Evolutionary conservation across 306 rosid genomes (phyloP).

Genomic region (Gleditsia sinensis): DNA sequence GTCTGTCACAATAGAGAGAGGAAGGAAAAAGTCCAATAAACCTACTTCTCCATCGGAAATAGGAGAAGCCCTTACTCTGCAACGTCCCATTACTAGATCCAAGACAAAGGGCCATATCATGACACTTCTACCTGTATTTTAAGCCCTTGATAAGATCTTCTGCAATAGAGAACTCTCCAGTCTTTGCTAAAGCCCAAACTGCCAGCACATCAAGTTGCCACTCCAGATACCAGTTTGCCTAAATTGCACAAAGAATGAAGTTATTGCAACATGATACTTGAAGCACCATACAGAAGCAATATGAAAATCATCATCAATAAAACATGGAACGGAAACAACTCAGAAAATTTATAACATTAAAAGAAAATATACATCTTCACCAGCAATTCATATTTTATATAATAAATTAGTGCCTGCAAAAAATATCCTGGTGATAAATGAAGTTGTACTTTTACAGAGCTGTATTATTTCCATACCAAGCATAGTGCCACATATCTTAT

Average conservation of each 20-base stretch:
- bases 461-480: neutral
- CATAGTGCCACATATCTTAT: neutral
- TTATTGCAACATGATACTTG: slow-evolving; percentile 10
- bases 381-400: neutral
- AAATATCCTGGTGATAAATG: neutral
- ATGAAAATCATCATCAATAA: slow-evolving; percentile 26
- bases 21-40: too few relatives aligned
- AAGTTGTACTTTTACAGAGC: neutral
- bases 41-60: too few relatives aligned
- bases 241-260: slow-evolving; percentile 11
- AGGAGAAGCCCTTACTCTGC: too few relatives aligned
- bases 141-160: slow-evolving; percentile 71
- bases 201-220: slow-evolving; percentile 72
- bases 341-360: neutral
- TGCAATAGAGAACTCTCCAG: slow-evolving; percentile 59
- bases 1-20: too few relatives aligned
- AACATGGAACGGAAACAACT: neutral
- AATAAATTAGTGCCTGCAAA: neutral
- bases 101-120: too few relatives aligned
- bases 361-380: neutral
- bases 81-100: too few relatives aligned
- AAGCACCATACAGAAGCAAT: slow-evolving; percentile 7
- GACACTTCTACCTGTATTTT: slow-evolving; percentile 59
- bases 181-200: slow-evolving; percentile 73
- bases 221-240: slow-evolving; percentile 84